Conservation (phyloP, 306 rosid genomes). For the Delonix regia region DNA sequence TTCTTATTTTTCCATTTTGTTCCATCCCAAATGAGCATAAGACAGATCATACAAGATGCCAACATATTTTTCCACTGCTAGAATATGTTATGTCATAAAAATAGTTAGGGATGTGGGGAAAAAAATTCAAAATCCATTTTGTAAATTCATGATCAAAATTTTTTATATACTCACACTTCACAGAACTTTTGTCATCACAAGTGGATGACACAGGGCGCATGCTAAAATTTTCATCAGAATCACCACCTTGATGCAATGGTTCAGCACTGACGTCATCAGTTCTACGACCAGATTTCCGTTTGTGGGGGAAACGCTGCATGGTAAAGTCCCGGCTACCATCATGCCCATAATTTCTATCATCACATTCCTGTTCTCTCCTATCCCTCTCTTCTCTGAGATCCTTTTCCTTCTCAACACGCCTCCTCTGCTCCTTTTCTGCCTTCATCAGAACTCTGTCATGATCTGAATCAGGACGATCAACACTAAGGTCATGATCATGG, state of each 20-base stretch:
- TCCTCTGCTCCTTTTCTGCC: slow-evolving; percentile 79
- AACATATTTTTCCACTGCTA: slow-evolving; percentile 16
- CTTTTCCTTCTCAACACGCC: slow-evolving; percentile 84
- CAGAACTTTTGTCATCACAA: slow-evolving; percentile 68
- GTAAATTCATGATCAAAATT: slow-evolving; percentile 31
- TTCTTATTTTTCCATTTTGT: slow-evolving; percentile 19
- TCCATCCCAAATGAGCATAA: neutral
- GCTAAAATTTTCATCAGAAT: slow-evolving; percentile 76
- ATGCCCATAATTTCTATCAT: slow-evolving; percentile 82
- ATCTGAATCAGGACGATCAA: slow-evolving; percentile 85
- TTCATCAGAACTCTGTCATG: slow-evolving; percentile 69
- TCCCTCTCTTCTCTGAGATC: slow-evolving; percentile 86
- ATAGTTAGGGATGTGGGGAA: slow-evolving; percentile 14
- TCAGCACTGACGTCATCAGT: slow-evolving; percentile 76
- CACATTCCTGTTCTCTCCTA: slow-evolving; percentile 70
- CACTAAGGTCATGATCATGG: slow-evolving; percentile 83
- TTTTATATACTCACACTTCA: slow-evolving; percentile 69
- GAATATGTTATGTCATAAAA: slow-evolving; percentile 21
- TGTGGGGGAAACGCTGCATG: slow-evolving; percentile 64
- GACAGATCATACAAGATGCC: neutral
- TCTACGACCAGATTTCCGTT: slow-evolving; percentile 66
- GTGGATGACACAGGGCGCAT: slow-evolving; percentile 68
- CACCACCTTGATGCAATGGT: slow-evolving; percentile 51
- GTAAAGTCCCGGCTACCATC: slow-evolving; percentile 61
- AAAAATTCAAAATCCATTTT: slow-evolving; percentile 11